These are phyloP conservation scores for Bacterosira constricta DNA, from an alignment of 108 stramenopile genomes.

Conservation along the genomic window DNA sequence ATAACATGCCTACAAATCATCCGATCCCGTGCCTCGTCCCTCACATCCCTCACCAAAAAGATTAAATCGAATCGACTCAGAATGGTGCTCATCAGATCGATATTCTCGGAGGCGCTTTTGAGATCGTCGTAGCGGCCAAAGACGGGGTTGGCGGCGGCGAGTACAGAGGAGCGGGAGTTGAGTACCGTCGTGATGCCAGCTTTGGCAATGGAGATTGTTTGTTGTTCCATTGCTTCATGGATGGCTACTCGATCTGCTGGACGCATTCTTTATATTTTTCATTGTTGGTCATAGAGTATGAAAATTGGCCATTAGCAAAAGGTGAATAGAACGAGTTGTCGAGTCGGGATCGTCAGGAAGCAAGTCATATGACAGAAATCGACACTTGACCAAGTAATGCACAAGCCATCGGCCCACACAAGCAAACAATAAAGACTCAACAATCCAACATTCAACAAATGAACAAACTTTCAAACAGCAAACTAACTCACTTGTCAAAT, in stretches of 20 bases:
- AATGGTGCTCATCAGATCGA: conserved; percentile 98
- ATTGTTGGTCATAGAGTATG: too few relatives aligned
- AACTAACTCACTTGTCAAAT: conserved; percentile 78
- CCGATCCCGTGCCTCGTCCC: conserved; percentile 95
- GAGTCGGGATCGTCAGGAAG: neutral
- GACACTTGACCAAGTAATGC: neutral
- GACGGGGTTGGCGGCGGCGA: conserved; percentile 99
- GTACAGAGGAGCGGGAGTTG: conserved; percentile 89
- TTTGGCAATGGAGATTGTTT: conserved; percentile 99
- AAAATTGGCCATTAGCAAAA: too few relatives aligned
- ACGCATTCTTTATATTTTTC: conserved; percentile 79
- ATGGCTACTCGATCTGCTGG: conserved; percentile 98
- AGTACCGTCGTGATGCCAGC: conserved; percentile 98
- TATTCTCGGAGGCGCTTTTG: conserved; percentile 95
- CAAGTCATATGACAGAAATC: neutral
- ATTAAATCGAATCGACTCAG: conserved; percentile 98
- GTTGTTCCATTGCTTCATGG: conserved; percentile 99
- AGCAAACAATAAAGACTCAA: neutral
- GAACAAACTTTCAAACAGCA: neutral
- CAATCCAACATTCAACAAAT: conserved; percentile 6
- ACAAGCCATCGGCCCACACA: neutral
- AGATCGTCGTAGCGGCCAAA: conserved; percentile 98
- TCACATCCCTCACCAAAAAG: conserved; percentile 96
- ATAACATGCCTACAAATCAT: conserved; percentile 98
- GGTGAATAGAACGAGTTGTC: too few relatives aligned